Evolutionary conservation across 768 basidiomycete genomes (phyloP).

Genomic region (Mycena filopes): DNA sequence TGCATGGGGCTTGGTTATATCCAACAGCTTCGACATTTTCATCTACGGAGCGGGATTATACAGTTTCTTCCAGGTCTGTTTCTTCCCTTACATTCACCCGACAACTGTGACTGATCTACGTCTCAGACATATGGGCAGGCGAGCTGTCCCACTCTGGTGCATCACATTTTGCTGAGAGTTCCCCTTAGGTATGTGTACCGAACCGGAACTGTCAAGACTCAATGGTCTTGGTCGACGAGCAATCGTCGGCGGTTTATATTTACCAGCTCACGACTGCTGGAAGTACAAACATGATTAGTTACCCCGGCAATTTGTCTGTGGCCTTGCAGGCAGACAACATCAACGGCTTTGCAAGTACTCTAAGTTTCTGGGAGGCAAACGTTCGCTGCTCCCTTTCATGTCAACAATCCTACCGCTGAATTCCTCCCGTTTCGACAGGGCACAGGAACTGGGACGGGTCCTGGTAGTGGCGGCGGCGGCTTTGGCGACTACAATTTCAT

Average conservation of each 20-base stretch:
- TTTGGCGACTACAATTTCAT: not conserved
- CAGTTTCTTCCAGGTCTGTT: constrained; percentile 64
- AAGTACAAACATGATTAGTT: constrained; percentile 52
- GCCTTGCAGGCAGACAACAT: constrained; percentile 49
- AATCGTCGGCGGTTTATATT: not conserved
- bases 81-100: constrained; percentile 29
- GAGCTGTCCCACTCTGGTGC: not conserved
- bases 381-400: too few species aligned
- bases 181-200: not conserved
- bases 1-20: constrained; percentile 57
- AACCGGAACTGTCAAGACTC: not conserved
- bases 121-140: not conserved
- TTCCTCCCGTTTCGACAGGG: too few species aligned
- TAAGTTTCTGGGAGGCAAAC: constrained; percentile 44
- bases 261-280: not conserved
- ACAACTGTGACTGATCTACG: not conserved
- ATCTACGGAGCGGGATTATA: constrained; percentile 65
- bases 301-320: constrained; percentile 43
- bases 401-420: too few species aligned
- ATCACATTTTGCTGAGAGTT: too few species aligned
- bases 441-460: too few species aligned
- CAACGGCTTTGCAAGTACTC: constrained; percentile 58
- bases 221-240: not conserved
- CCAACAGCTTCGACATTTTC: constrained; percentile 52
- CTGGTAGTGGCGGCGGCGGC: too few species aligned